A percentile compares a stretch with the other conserved stretches of the same genome.
phyloP scores from a whole-genome alignment of 73 alveolate species.

The Symbiodinium pilosum region DNA sequence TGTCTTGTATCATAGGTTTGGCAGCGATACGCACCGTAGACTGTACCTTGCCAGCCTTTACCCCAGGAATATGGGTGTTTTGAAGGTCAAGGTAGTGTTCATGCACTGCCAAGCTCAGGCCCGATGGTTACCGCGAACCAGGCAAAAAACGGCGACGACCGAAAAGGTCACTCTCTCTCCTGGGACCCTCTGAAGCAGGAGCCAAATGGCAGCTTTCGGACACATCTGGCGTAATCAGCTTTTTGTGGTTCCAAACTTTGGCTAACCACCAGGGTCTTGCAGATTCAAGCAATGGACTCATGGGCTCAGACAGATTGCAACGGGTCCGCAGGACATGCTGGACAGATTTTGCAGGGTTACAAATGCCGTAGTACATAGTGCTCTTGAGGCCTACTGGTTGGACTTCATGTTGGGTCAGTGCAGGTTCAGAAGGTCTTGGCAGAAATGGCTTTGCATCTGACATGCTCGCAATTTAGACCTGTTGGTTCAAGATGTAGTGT shows the following conservation, averaged over 20 bases:
- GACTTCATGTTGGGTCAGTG: too few relatives aligned
- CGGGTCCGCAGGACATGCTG: neutral
- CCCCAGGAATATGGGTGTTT: too few relatives aligned
- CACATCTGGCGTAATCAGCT: neutral
- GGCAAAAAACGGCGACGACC: neutral
- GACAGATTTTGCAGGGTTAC: neutral
- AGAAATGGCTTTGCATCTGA: too few relatives aligned
- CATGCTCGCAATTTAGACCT: too few relatives aligned
- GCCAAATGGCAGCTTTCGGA: neutral
- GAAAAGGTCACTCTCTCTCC: neutral
- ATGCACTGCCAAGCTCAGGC: too few relatives aligned
- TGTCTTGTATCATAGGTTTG: too few relatives aligned
- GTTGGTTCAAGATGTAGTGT: too few relatives aligned
- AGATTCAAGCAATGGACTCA: neutral
- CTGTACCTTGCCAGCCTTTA: too few relatives aligned
- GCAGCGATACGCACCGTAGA: too few relatives aligned
- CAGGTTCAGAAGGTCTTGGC: too few relatives aligned
- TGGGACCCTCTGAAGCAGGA: neutral
- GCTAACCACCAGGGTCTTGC: neutral
- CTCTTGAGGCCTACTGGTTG: too few relatives aligned
- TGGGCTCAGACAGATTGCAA: neutral
- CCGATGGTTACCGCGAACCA: neutral
- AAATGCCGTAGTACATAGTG: neutral
- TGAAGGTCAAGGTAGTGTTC: too few relatives aligned
- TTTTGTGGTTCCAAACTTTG: neutral